These are phyloP conservation scores for Elsinoe necatrix DNA, from an alignment of 2,329 filamentous ascomycete species.

Conservation along the genomic window DNA sequence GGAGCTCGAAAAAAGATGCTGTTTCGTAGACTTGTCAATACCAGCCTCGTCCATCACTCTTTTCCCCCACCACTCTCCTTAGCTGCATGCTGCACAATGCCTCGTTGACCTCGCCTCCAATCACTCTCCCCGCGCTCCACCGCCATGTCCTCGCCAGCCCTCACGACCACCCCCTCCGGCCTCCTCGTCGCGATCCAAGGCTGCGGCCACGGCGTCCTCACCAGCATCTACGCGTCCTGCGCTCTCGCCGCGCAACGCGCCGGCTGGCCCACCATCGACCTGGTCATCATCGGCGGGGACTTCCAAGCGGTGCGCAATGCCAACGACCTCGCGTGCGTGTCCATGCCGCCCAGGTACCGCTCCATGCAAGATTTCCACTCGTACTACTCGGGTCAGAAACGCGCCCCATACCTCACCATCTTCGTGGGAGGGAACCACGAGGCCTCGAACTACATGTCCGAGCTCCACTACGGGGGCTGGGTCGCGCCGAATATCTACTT, in stretches of 20 bases:
- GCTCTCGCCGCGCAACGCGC: constrained; percentile 58
- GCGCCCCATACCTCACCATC: constrained; percentile 79
- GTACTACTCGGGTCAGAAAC: constrained; percentile 74
- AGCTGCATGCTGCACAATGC: not conserved
- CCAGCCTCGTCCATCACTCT: not conserved
- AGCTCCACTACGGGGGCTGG: constrained; percentile 95
- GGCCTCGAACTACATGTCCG: constrained; percentile 79
- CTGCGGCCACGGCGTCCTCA: constrained; percentile 83
- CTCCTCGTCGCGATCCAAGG: constrained; percentile 78
- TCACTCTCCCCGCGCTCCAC: not conserved
- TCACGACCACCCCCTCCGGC: constrained; percentile 28
- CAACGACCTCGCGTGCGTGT: constrained; percentile 78
- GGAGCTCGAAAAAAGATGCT: constrained; percentile 7
- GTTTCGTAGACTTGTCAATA: not conserved
- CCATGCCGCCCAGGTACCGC: constrained; percentile 81
- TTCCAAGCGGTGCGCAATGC: constrained; percentile 91
- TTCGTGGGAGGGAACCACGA: constrained; percentile 96
- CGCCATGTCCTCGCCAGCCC: not conserved
- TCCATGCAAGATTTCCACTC: constrained; percentile 84
- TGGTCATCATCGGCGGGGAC: constrained; percentile 91
- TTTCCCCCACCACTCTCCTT: not conserved
- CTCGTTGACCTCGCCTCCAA: not conserved
- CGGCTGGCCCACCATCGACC: constrained; percentile 72
- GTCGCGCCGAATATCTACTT: constrained; percentile 97
- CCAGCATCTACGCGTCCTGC: constrained; percentile 83